Base-by-base conservation (phyloP, 176 grass and related monocot genomes). In the Aegilops longissima region DNA sequence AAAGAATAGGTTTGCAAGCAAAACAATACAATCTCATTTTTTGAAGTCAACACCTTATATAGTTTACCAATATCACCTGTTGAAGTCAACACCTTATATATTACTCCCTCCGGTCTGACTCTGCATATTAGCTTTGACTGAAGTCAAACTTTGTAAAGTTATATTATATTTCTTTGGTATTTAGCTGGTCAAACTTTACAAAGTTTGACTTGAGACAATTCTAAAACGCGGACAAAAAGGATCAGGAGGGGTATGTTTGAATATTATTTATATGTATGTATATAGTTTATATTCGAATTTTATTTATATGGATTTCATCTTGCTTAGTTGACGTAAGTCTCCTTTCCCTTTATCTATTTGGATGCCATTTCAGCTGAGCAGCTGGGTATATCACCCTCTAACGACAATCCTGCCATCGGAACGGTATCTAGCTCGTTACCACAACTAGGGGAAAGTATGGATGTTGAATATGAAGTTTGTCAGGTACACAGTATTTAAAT, bases 341-440 rank as follows among this genome's bases (percentile, higher is more conserved):
- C 9, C 23, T 83, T 88, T 78, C 44, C 64, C 21, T 51, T 77
- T 66, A 66, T 77, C 17, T 92, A 20, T 75, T 87, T 89, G 36
- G 76, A 61, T 88, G 81, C n/a, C 88, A 69, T 79, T 93, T 87
- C 66, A 87, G 89, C 16, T 38, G 71, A 91, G 67, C 76, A 93
- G 39, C 20, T 56, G 78, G 81, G 82, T 61, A 66, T 87, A 61
- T 25, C 59, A 79, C 78, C 72, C 51, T 74, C 81, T 76, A 78
- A 61, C 5, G 67, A 69, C 54, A 68, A 29, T 8, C 45, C 66
- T 90, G 34, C 79, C 25, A 21, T 40, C 11, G 86, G 86, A 74
- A 88, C 79, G 24, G 20, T 90, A 75, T 31, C 80, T 90, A 68
- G 30, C 42, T 84, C 27, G 1, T 75, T 83, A 81, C 70, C 63